These are phyloP conservation scores for Climacium dendroides DNA, from an alignment of 225 moss, liverwort and hornwort species.

Conservation along the genomic window DNA sequence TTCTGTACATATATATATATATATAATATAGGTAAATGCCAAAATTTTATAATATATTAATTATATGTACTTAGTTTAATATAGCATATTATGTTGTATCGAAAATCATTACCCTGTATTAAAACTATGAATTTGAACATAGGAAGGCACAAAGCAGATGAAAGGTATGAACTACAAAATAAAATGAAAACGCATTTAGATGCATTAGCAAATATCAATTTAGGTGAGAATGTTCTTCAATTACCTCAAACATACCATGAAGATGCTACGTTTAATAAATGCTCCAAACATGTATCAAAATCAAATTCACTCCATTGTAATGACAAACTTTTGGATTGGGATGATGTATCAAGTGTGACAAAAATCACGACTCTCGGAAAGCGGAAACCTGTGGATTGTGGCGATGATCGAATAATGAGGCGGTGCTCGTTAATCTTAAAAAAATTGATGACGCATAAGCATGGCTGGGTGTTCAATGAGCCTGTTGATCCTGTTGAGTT, in stretches of 20 bases:
- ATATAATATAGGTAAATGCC: rapidly evolving
- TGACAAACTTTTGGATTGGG: background rate
- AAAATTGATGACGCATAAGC: slow-evolving; percentile 29
- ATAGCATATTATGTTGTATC: no score
- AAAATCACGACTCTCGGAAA: background rate
- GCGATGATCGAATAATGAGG: background rate
- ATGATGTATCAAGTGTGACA: background rate
- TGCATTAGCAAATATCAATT: background rate
- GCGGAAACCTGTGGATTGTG: rapidly evolving
- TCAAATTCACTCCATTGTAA: background rate
- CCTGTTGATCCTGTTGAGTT: slow-evolving; percentile 24
- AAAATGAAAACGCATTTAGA: background rate
- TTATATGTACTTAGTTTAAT: background rate
- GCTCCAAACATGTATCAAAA: background rate
- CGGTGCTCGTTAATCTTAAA: slow-evolving; percentile 7
- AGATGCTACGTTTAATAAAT: background rate
- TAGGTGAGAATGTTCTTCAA: background rate
- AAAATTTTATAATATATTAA: background rate
- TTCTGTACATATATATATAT: background rate
- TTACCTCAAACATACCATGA: background rate
- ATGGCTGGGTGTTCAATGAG: slow-evolving; percentile 49
- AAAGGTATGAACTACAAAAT: background rate
- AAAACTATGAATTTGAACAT: background rate
- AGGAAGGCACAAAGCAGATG: no score
- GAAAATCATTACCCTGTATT: no score